Evolutionary conservation across 208 protist genomes (phyloP).

Genomic region (Naegleria fowleri): DNA sequence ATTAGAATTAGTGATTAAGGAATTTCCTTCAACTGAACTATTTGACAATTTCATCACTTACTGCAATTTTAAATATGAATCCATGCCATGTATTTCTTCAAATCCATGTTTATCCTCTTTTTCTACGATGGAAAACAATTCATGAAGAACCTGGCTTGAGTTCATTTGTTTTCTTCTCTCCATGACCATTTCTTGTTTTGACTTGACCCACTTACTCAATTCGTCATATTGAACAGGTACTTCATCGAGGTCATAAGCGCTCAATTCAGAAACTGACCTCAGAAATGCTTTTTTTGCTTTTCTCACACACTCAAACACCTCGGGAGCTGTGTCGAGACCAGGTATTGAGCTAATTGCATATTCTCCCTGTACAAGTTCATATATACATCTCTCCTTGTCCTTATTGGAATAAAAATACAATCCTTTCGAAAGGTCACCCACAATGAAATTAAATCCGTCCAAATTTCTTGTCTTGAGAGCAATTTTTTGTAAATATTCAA

Average conservation of each 20-base stretch:
- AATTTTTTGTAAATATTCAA: conserved; percentile 9
- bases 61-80: background rate
- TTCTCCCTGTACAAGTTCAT: conserved; percentile 5
- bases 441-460: background rate
- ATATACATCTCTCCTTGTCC: background rate
- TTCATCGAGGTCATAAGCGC: background rate
- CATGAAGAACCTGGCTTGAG: background rate
- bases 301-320: background rate
- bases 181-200: background rate
- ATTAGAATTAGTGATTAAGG: no score
- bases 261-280: background rate
- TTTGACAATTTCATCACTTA: background rate
- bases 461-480: background rate
- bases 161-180: background rate
- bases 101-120: background rate
- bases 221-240: background rate
- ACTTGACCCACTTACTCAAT: background rate
- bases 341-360: background rate
- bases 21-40: no score
- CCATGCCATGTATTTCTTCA: background rate
- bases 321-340: background rate
- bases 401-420: conserved; percentile 17
- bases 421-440: background rate
- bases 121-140: background rate
- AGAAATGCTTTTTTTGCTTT: background rate